Evolutionary conservation across 768 basidiomycete species (phyloP).

Genomic region (Gloeostereum incarnatum): DNA sequence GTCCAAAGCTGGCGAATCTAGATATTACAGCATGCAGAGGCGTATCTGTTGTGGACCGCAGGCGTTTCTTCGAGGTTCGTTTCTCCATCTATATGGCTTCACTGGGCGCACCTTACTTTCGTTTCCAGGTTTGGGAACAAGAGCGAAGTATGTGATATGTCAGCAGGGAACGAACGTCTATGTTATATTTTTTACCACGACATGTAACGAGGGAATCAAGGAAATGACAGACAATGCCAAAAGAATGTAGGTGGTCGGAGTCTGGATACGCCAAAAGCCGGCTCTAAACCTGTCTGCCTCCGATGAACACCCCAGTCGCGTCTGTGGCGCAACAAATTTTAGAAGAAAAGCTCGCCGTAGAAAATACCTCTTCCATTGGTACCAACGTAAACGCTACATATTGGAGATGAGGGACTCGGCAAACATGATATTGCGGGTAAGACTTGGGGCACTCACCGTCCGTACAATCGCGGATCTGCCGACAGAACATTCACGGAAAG

Average conservation of each 20-base stretch:
- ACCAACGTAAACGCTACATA: conserved; percentile 28
- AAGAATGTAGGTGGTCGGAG: no score
- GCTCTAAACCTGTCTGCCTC: no score
- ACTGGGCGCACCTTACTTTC: not conserved
- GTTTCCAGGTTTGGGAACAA: conserved; percentile 22
- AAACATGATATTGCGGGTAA: no score
- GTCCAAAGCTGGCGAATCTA: conserved; percentile 38
- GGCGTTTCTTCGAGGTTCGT: conserved; percentile 58
- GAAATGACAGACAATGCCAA: no score
- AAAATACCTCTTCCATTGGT: conserved; percentile 29
- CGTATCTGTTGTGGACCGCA: conserved; percentile 45
- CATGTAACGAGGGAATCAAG: no score
- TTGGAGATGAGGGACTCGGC: no score
- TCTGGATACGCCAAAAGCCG: no score
- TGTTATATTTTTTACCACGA: not conserved
- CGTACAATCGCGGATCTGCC: conserved; percentile 25
- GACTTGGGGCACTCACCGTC: no score
- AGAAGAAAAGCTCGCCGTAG: no score
- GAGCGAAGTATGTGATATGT: conserved; percentile 4
- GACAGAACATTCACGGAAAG: conserved; percentile 21
- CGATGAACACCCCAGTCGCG: no score
- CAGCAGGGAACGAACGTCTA: not conserved
- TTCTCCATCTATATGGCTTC: not conserved
- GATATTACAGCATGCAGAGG: conserved; percentile 64
- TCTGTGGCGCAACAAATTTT: no score